A percentile compares a stretch with the other conserved stretches of the same genome.
Conservation (phyloP, 306 rosid species). For the Trifolium dubium region DNA sequence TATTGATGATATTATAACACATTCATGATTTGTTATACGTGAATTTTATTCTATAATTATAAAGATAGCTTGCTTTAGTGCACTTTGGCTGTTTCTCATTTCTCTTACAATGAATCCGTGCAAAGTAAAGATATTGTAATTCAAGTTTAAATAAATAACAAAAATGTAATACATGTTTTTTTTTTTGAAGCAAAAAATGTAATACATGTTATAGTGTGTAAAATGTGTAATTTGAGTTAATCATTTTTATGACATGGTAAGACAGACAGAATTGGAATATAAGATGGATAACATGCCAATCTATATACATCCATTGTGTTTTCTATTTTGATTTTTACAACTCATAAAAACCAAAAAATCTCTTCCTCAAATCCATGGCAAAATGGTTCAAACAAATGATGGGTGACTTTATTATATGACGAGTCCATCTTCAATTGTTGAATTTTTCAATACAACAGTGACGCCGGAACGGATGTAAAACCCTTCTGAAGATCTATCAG, state of each 20-base stretch:
- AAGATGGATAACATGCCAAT: constrained; percentile 16
- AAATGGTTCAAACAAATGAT: constrained; percentile 28
- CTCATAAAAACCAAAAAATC: constrained; percentile 28
- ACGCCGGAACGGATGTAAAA: constrained; percentile 90
- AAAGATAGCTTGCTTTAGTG: too few species aligned
- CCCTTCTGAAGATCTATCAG: constrained; percentile 86
- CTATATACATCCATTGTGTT: constrained; percentile 4
- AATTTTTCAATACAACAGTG: constrained; percentile 70
- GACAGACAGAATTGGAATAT: constrained; percentile 6
- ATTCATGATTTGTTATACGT: not conserved
- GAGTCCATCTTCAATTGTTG: constrained; percentile 65
- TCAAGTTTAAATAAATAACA: constrained; percentile 27
- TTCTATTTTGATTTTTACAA: not conserved
- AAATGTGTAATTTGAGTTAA: not conserved
- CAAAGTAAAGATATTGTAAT: not conserved
- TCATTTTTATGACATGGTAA: constrained; percentile 9
- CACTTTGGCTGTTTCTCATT: not conserved
- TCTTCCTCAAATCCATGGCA: constrained; percentile 40
- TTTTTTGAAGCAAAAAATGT: too few species aligned
- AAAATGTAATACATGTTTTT: constrained; percentile 3
- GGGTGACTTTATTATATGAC: constrained; percentile 52
- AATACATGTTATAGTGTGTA: constrained; percentile 3
- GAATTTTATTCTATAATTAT: not conserved
- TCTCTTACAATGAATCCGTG: not conserved
- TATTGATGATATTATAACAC: not conserved